Conservation (phyloP, 1,284 basidiomycete genomes). For the Hymenochaete sp. region DNA sequence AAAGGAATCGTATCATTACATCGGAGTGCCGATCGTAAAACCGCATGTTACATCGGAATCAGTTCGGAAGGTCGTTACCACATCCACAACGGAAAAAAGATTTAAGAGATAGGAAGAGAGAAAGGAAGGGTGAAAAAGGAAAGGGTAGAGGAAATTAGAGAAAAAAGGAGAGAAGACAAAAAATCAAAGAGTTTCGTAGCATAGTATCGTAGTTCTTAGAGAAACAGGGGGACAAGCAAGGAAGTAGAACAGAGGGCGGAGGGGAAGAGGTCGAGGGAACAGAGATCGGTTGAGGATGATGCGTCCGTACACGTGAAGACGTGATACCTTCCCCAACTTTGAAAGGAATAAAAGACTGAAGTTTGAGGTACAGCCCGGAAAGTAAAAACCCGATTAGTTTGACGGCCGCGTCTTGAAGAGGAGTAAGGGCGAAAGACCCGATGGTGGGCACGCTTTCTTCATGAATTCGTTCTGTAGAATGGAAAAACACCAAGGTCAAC, state of each 20-base stretch:
- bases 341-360: not conserved
- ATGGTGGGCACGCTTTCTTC: slow-evolving; percentile 74
- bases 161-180: not conserved
- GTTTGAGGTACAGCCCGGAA: not conserved
- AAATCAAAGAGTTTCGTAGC: not conserved
- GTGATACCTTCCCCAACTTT: not conserved
- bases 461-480: slow-evolving; percentile 77
- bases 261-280: not conserved
- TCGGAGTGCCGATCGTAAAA: no score
- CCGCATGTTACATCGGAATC: no score
- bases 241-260: not conserved
- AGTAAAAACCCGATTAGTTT: slow-evolving; percentile 2
- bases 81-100: not conserved
- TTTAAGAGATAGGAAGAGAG: slow-evolving; percentile 3
- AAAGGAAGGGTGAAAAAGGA: slow-evolving; percentile 2
- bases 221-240: not conserved
- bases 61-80: no score
- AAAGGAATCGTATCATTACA: no score
- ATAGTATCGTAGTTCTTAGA: not conserved
- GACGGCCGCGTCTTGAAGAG: slow-evolving; percentile 41
- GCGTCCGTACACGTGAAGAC: not conserved
- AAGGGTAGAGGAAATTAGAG: not conserved
- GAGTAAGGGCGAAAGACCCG: slow-evolving; percentile 77
- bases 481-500: slow-evolving; percentile 7
- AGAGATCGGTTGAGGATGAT: not conserved